Evolutionary conservation across 176 grass and related monocot species (phyloP), one percentile per base, ranked within the genome.

Genomic region (Eleusine coracana): DNA sequence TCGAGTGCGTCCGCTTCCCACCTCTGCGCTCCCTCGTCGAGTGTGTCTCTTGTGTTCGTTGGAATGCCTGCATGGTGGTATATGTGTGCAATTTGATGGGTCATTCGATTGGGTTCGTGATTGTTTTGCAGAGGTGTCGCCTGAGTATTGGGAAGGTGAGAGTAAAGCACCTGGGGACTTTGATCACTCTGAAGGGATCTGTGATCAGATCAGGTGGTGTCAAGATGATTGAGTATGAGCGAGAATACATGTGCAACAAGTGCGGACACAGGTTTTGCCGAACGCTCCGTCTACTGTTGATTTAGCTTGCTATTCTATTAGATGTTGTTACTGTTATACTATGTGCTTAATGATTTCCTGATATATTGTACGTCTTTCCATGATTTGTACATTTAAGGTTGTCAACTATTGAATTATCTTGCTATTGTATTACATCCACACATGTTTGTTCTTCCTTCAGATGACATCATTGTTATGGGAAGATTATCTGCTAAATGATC

Each of bases 401-500:
- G 52, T 28, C 51, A 7, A 23, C 20, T n/a, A 17, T 37, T 83
- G 5, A 20, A 66, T 73, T 58, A 87, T 15, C 29, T 31, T 81
- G 42, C 37, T 66, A 15, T 71, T 9, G 66, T 81, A 21, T 28
- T 10, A 50, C 45, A 20, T 66, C 67, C 71, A 62, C 8, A 65
- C 5, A 37, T 83, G 49, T 67, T 64, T 80, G 50, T 79, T 85
- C 42, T 64, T 90, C 75, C 63, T 88, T 67, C 72, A 98, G 96
- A 98, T 91, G 96, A 98, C 84, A 76, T 98, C 58, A 93, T 93
- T 62, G 34, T 91, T 89, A 98, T 90, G 5, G 96, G 96, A 64
- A 49, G 89, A 84, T 85, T 98, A 76, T 88, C 96, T 16, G 96
- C 90, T 74, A 98, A 98, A 68, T 98, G 96, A 92, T 98, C 96